A percentile compares a stretch with the other conserved stretches of the same genome.
These are phyloP conservation scores for Eucalyptus guilfoylei DNA, from an alignment of 345 rosid genomes.

Conservation along the genomic window DNA sequence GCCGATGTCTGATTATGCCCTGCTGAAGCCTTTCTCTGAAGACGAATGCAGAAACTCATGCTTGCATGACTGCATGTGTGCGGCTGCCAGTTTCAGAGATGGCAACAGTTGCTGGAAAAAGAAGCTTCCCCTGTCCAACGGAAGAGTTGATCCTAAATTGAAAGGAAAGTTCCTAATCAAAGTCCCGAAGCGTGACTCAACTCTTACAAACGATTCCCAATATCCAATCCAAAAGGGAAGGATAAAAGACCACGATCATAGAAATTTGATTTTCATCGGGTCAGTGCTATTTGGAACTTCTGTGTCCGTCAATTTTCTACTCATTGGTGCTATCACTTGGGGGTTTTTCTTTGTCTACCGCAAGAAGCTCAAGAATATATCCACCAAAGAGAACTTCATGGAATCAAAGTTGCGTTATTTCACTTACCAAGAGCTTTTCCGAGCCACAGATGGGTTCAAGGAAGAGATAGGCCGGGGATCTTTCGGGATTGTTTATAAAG, in stretches of 20 bases:
- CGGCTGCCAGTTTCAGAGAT: background rate
- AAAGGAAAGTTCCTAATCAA: slow-evolving; percentile 3
- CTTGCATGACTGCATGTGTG: slow-evolving; percentile 26
- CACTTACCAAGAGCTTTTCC: slow-evolving; percentile 13
- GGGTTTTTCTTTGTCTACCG: background rate
- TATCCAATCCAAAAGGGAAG: background rate
- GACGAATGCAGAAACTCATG: slow-evolving; percentile 17
- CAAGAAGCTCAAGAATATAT: background rate
- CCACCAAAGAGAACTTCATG: background rate
- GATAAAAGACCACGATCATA: background rate
- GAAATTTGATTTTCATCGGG: background rate
- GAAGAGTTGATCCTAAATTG: background rate
- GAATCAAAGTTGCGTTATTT: slow-evolving; percentile 7
- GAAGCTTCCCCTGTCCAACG: slow-evolving; percentile 23
- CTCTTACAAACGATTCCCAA: background rate
- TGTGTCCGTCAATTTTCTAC: background rate
- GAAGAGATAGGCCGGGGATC: slow-evolving; percentile 26
- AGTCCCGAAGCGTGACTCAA: background rate
- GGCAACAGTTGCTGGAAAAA: slow-evolving; percentile 8
- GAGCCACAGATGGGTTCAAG: slow-evolving; percentile 18
- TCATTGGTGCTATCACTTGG: background rate
- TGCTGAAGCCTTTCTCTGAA: background rate
- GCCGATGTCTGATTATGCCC: slow-evolving; percentile 17
- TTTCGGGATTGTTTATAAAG: slow-evolving; percentile 30
- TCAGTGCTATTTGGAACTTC: background rate